Base-by-base conservation (phyloP, 495 filamentous ascomycete genomes). In the Penicillium riverlandense region DNA sequence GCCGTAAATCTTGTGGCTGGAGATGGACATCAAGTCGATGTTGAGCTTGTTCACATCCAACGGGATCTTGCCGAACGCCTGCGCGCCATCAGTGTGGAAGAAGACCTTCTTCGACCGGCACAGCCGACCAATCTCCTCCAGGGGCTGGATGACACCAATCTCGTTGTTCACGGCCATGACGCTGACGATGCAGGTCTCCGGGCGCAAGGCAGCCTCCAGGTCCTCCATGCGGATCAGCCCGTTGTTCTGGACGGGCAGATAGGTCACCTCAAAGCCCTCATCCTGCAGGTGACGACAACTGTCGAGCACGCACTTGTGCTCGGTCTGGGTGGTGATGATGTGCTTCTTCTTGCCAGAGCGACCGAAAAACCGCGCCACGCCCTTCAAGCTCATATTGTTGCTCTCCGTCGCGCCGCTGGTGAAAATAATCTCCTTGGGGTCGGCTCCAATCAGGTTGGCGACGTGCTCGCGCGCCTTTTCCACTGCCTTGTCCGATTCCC, bases 111-210 rank as follows among this genome's bases (percentile, higher is more conserved):
- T 94, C 31, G 78, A 76, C 34, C 90, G 82, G 69, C 92, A 98
- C 14, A 98, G 66, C 66, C 84, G 84, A 50, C 92, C 92, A 58
- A 98, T 98, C 67, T 95, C 81, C 53, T 87, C 88, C 49, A 97
- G 58, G 0, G 92, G 94, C 65, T 98, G 92, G 43, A 98, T 90
- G 28, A 98, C 92, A 57, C 92, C 92, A 54, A 97, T 97, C 68
- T 98, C 92, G 62, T 98, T 98, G 75, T 98, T 98, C 33, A 98
- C 94, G 1, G 94, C 83, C 92, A 98, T 98, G 61, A 98, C 87
- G 64, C 88, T 95, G 56, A 97, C 90, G 13, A 98, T 70, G 38
- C 76, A 80, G 29, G 92, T 98, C 29, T 96, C 90, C 2, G 90
- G 90, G 38, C 89, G 80, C 47, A 98, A 90, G 11, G 91, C 87